Conservation (phyloP, 2,329 filamentous ascomycete genomes). For the Beauveria rudraprayagi region DNA sequence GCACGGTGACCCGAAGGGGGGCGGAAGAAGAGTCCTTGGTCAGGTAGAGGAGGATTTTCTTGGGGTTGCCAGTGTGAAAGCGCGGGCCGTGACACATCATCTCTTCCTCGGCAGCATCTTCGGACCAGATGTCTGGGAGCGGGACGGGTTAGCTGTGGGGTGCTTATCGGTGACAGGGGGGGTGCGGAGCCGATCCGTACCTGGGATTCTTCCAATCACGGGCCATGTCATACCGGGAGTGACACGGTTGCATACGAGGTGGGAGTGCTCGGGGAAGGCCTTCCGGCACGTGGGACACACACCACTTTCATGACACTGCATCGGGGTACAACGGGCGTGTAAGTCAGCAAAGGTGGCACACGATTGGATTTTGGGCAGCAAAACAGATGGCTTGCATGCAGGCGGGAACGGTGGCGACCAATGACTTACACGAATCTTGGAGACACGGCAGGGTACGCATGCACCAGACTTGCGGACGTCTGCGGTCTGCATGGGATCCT, state of each 20-base stretch:
- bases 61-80: constrained; percentile 29
- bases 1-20: constrained; percentile 30
- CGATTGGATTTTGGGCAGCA: constrained; percentile 6
- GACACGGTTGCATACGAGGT: constrained; percentile 31
- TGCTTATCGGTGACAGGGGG: constrained; percentile 2
- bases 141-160: constrained; percentile 4
- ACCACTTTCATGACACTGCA: constrained; percentile 32
- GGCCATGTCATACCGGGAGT: constrained; percentile 30
- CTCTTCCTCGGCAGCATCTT: constrained; percentile 26
- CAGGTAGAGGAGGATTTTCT: constrained; percentile 30
- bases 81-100: constrained; percentile 25
- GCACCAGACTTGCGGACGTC: constrained; percentile 40
- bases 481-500: constrained; percentile 37
- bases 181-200: constrained; percentile 21
- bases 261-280: constrained; percentile 32
- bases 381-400: constrained; percentile 11
- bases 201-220: constrained; percentile 29
- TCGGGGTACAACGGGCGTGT: constrained; percentile 12
- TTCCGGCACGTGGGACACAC: constrained; percentile 35
- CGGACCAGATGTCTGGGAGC: constrained; percentile 30
- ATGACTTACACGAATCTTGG: constrained; percentile 39
- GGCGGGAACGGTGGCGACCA: neutral
- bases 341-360: constrained; percentile 11
- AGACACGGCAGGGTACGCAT: constrained; percentile 40
- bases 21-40: constrained; percentile 29